Evolutionary conservation across 352 stramenopile species (phyloP), one percentile per base, ranked within the genome.

Genomic region (Peronospora destructor): DNA sequence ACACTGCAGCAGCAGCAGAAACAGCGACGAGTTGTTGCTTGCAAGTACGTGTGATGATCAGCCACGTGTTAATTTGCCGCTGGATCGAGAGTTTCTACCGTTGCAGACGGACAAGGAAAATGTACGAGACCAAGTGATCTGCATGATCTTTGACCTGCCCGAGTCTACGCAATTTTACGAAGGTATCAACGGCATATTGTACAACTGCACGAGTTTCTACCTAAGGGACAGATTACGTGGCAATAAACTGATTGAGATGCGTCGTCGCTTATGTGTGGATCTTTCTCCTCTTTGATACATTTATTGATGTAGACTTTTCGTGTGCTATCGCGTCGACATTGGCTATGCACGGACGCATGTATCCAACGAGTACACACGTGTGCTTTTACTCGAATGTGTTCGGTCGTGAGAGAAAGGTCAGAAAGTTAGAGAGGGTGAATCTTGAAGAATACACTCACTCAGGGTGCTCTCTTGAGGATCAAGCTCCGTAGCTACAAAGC

Each of bases 381-480:
- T 93, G 82, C 64, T 93, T 93, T 49, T 91, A 93, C 70, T 91
- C 82, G 46, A 91, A 91, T 49, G 73, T 91, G 29, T 91, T 93
- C 66, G 82, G 79, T 34, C 79, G 78, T 52, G 82, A 93, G 61
- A 78, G 77, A 66, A 93, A 93, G 71, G 73, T 84, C 48, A 52
- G 59, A 13, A 59, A 37, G 47, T 50, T 57, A 52, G 19, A 21
- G 19, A 21, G 19, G 19, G 19, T 21, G 19, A 43, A 65, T 48
- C 55, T 61, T 61, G 11, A 48, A 68, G 40, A 35, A 56, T 67
- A 60, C 59, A 30, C 26, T 30, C 8, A 67, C 53, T 59, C 39
- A 45, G 45, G 42, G 11, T 49, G 40, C 37, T 51, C 23, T 54
- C n/a, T 57, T 40, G 51, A 46, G 21, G 28, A 36, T 53, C 26